These are phyloP conservation scores for Pseudogymnoascus verrucosus DNA, from an alignment of 2,329 filamentous ascomycete genomes.

Conservation along the genomic window DNA sequence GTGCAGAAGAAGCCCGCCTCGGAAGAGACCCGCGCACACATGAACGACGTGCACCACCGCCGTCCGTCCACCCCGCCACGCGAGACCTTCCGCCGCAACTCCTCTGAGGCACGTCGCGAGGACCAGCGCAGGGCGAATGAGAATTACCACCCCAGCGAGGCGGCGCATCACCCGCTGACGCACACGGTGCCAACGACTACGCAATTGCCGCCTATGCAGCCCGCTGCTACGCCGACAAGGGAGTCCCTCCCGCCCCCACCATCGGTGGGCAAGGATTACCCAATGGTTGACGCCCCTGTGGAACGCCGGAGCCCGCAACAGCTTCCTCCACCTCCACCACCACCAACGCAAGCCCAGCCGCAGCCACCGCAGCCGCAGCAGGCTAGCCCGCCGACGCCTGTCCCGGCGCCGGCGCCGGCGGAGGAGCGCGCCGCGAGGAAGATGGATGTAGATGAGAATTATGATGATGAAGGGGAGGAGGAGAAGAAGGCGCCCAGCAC, in stretches of 20 bases:
- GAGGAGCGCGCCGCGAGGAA: conserved; percentile 78
- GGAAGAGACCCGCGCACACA: conserved; percentile 76
- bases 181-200: conserved; percentile 44
- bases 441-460: conserved; percentile 96
- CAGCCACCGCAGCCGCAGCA: conserved; percentile 25
- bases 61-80: conserved; percentile 67
- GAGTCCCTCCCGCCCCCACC: conserved; percentile 40
- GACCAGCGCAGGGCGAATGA: conserved; percentile 65
- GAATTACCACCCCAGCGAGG: conserved; percentile 84
- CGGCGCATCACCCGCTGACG: conserved; percentile 72
- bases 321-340: background rate
- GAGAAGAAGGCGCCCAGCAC: conserved; percentile 47
- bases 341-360: background rate
- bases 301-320: conserved; percentile 22
- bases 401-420: conserved; percentile 53
- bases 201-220: conserved; percentile 58
- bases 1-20: conserved; percentile 77
- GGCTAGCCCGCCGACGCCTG: conserved; percentile 34
- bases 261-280: conserved; percentile 41
- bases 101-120: conserved; percentile 61
- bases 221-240: conserved; percentile 47
- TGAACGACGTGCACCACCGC: conserved; percentile 77
- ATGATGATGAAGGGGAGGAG: conserved; percentile 89
- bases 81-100: conserved; percentile 66
- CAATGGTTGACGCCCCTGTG: conserved; percentile 41